A percentile compares a stretch with the other conserved stretches of the same genome.
Evolutionary conservation across 2,329 filamentous ascomycete species (phyloP).

Genomic region (Ceratocystis harringtonii): DNA sequence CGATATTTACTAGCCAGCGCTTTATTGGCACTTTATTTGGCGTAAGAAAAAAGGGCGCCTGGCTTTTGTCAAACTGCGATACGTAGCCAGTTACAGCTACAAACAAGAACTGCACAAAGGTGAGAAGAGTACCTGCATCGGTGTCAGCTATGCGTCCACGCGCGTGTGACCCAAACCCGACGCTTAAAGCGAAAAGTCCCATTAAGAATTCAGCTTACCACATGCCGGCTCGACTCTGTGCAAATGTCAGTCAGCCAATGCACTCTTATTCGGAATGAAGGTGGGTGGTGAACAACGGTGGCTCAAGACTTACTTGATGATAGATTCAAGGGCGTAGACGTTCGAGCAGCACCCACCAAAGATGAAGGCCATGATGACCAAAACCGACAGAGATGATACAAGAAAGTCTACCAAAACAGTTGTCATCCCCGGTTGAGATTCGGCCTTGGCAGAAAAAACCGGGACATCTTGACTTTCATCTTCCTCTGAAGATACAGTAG

Average conservation of each 20-base stretch:
- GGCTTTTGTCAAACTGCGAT: constrained; percentile 53
- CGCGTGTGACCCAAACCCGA: neutral
- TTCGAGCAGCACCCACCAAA: constrained; percentile 94
- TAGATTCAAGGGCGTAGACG: constrained; percentile 91
- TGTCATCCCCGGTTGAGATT: neutral
- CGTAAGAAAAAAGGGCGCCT: constrained; percentile 56
- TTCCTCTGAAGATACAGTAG: neutral
- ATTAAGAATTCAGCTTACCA: constrained; percentile 36
- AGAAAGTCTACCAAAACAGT: constrained; percentile 2
- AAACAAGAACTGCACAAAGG: constrained; percentile 77
- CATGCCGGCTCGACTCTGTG: constrained; percentile 65
- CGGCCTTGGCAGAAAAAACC: neutral
- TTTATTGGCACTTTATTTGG: constrained; percentile 66
- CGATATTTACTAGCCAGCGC: constrained; percentile 77
- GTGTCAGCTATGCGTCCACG: constrained; percentile 17
- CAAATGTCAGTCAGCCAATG: neutral
- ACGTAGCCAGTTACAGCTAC: constrained; percentile 66
- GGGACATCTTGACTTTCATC: neutral
- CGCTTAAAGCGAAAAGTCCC: neutral
- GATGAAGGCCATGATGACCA: constrained; percentile 54
- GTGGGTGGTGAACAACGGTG: neutral
- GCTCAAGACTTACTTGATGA: constrained; percentile 61
- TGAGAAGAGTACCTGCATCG: constrained; percentile 58
- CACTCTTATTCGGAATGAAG: neutral
- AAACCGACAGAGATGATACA: constrained; percentile 35